Conservation (phyloP, 176 grass and related monocot genomes). For the Ampelocalamus luodianensis region DNA sequence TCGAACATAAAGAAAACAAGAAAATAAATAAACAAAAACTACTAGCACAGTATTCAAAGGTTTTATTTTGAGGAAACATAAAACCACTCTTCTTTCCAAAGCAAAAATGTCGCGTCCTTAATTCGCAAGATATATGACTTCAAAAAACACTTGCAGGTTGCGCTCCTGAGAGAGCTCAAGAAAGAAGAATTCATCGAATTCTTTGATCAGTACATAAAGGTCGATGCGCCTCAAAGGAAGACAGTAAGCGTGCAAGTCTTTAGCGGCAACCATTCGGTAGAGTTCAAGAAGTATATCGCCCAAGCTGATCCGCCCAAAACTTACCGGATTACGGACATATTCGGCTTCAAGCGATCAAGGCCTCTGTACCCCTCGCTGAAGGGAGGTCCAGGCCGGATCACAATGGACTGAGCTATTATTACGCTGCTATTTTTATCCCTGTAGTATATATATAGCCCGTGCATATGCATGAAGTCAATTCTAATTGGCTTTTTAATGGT, state of each 20-base stretch:
- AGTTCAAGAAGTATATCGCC: constrained; percentile 41
- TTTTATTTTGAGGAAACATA: neutral
- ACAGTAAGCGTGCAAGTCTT: constrained; percentile 78
- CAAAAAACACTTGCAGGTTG: constrained; percentile 49
- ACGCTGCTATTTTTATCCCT: neutral
- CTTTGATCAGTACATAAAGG: constrained; percentile 70
- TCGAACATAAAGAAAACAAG: neutral
- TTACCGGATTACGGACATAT: constrained; percentile 55
- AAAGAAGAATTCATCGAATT: constrained; percentile 82
- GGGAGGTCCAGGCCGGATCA: constrained; percentile 55
- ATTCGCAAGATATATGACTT: constrained; percentile 29
- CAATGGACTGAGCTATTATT: constrained; percentile 41
- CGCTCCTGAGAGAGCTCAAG: constrained; percentile 68
- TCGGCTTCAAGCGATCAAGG: constrained; percentile 73
- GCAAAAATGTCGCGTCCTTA: neutral
- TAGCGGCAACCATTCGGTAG: constrained; percentile 51
- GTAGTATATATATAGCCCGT: neutral
- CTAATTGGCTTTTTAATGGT: neutral
- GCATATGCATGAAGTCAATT: constrained; percentile 16
- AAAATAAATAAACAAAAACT: neutral
- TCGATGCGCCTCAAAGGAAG: constrained; percentile 64
- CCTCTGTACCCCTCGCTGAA: constrained; percentile 70
- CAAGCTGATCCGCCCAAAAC: constrained; percentile 45
- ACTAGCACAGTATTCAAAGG: neutral
- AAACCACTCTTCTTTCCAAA: neutral